These are phyloP conservation scores for Saccharum officinarum DNA, from an alignment of 176 grass and related monocot genomes.

Conservation along the genomic window DNA sequence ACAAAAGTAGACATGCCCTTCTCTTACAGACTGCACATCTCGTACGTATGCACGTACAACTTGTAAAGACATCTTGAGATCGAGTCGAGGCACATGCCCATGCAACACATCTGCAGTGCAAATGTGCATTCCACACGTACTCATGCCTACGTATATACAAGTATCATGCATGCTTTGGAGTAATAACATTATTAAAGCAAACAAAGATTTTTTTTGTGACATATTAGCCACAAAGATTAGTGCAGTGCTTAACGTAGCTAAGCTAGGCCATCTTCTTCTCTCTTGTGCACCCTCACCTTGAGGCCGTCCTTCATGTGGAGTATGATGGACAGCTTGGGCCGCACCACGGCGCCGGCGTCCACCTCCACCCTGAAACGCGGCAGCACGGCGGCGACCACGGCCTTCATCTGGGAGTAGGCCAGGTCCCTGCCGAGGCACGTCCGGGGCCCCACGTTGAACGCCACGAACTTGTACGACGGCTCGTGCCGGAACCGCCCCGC, in stretches of 20 bases:
- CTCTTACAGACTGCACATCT: too few species aligned
- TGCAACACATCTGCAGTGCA: background rate
- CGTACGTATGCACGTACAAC: background rate
- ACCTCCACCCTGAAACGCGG: slow-evolving; percentile 55
- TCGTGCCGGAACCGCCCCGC: slow-evolving; percentile 53
- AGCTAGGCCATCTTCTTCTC: background rate
- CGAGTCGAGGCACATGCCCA: too few species aligned
- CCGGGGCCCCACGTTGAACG: slow-evolving; percentile 77
- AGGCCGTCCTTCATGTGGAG: slow-evolving; percentile 79
- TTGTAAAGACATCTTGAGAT: too few species aligned
- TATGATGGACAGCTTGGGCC: slow-evolving; percentile 71
- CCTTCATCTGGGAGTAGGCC: slow-evolving; percentile 72
- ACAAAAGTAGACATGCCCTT: too few species aligned
- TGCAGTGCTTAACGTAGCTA: background rate
- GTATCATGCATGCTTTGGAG: background rate
- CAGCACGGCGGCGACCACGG: slow-evolving; percentile 49
- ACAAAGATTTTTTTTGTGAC: background rate
- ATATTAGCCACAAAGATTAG: background rate
- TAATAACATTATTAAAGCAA: background rate
- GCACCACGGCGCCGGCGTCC: slow-evolving; percentile 9
- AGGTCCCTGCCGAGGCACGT: slow-evolving; percentile 69
- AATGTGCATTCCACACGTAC: background rate
- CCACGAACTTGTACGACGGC: slow-evolving; percentile 79
- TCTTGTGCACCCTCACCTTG: slow-evolving; percentile 48
- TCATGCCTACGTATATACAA: background rate